Conservation (phyloP, 345 rosid genomes). For the Trapa incisa region DNA sequence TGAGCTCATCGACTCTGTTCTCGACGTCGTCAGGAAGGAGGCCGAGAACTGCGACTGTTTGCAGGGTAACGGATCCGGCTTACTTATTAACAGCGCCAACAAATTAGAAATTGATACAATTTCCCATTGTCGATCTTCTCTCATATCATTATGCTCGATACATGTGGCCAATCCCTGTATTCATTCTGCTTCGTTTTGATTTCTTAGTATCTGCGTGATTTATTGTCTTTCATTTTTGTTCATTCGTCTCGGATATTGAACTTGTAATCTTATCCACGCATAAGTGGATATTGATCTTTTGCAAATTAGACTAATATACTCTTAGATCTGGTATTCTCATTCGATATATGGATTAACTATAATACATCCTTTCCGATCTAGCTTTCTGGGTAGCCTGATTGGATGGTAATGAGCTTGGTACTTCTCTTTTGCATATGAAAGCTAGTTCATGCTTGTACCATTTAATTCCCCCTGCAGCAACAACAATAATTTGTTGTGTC, state of each 20-base stretch:
- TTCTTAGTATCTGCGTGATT: too few species aligned
- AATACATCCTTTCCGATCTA: background rate
- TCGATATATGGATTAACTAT: background rate
- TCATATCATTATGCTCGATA: too few species aligned
- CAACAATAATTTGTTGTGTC: too few species aligned
- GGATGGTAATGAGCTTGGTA: background rate
- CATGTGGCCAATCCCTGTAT: too few species aligned
- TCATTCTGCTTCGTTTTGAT: too few species aligned
- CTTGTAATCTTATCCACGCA: background rate
- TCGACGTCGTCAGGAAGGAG: conserved; percentile 13
- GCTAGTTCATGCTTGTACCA: background rate
- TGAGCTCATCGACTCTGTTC: conserved; percentile 12
- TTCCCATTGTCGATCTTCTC: too few species aligned
- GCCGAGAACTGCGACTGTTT: conserved; percentile 14
- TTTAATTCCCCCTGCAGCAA: background rate
- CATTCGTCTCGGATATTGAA: background rate
- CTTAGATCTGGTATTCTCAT: background rate
- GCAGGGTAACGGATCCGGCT: conserved; percentile 7
- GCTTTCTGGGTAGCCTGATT: background rate
- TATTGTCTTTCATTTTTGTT: background rate
- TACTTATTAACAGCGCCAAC: too few species aligned
- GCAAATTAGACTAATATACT: background rate
- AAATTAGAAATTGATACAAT: too few species aligned
- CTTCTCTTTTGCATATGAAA: background rate
- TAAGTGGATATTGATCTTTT: background rate